Evolutionary conservation across 192 early-diverging fungal species (phyloP), one percentile per base, ranked within the genome.

Genomic region (Backusella mclennaniae): DNA sequence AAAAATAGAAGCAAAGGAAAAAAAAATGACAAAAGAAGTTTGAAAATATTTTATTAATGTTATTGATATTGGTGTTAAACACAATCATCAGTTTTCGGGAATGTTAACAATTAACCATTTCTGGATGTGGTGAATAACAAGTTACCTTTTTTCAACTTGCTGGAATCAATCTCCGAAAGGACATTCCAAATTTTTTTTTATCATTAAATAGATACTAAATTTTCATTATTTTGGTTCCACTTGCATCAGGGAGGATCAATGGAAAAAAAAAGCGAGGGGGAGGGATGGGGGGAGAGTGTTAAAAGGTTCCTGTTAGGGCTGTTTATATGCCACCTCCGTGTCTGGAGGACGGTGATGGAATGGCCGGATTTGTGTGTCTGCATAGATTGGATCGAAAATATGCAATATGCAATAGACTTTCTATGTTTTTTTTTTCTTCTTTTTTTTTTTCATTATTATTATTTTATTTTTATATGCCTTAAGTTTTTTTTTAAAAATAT

Each of bases 341-440:
- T 71, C 44, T 49, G 44, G 70, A 71, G 70, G 70, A 49, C 21
- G 21, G 9, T 71, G 70, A 71, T 71, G 70, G 70, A 71, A 71
- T 71, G 70, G 70, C 70, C 70, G 70, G 70, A 49, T 44, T 49
- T 49, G 70, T 31, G 17, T 46, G 67, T 35, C 42, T 71, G 69
- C 69, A 71, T 71, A 71, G 69, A 71, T 71, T 71, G 69, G 38
- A 71, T 33, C 38, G 69, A 71, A 71, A 71, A 46, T 71, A 71
- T 71, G 69, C 36, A 44, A 70, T 35, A 70, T 70, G 69, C 69
- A 71, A 21, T 38, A 38, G n/a, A 38, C 67, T 38, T n/a, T 39
- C 46, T 49, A 17, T 49, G 46, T 49, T 49, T 36, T 21, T 69
- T 38, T n/a, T 23, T 11, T 23, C 11, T 26, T 41, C 4, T 39